Evolutionary conservation across 441 rosid species (phyloP).

Genomic region (Heliophila coronopifolia): DNA sequence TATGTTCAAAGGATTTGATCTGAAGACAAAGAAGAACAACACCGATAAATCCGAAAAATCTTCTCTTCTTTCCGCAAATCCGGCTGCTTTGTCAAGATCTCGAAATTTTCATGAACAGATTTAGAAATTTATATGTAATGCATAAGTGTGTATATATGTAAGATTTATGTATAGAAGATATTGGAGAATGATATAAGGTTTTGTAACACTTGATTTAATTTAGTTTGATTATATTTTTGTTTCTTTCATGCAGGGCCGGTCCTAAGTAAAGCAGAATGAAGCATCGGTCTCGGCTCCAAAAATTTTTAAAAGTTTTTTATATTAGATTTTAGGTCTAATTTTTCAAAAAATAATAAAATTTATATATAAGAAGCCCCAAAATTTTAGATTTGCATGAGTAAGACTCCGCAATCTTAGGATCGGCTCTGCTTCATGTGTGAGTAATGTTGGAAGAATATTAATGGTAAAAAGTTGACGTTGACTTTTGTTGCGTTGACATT

Average conservation of each 20-base stretch:
- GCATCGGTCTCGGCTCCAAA: no score
- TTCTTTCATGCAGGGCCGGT: no score
- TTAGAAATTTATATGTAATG: slow-evolving; percentile 26
- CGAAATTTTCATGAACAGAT: slow-evolving; percentile 57
- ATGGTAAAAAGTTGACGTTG: slow-evolving; percentile 16
- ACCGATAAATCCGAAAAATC: slow-evolving; percentile 34
- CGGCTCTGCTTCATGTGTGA: slow-evolving; percentile 2
- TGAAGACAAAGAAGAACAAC: slow-evolving; percentile 42
- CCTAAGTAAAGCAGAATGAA: no score
- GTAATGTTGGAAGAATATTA: slow-evolving; percentile 10
- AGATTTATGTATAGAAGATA: slow-evolving; percentile 19
- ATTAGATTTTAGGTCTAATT: no score
- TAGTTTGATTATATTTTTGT: no score
- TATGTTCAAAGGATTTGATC: slow-evolving; percentile 56
- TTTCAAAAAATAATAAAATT: no score
- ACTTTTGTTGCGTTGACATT: slow-evolving; percentile 21
- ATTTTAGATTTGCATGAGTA: no score
- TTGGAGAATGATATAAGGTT: slow-evolving; percentile 21
- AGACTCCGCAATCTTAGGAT: no score
- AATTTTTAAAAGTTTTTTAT: no score
- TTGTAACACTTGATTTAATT: no score
- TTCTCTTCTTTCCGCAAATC: slow-evolving; percentile 51
- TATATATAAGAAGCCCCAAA: no score
- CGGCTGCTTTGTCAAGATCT: slow-evolving; percentile 83
- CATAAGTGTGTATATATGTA: neutral